Conservation (phyloP, 2,329 filamentous ascomycete species). For the Ceratocystis harringtonii region DNA sequence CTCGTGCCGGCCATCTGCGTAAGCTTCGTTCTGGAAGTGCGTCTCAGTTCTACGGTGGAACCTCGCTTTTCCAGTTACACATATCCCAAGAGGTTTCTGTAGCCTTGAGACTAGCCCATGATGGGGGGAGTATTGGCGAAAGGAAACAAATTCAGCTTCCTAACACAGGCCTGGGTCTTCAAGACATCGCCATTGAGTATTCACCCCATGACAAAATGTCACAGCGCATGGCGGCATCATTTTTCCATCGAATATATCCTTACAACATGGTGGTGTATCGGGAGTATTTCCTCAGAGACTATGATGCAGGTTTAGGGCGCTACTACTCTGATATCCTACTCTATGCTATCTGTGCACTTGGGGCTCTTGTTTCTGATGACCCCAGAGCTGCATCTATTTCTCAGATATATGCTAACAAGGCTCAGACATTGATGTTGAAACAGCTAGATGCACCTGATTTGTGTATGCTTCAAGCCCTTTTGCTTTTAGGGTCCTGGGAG, state of each 20-base stretch:
- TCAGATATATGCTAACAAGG: constrained; percentile 31
- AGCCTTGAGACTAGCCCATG: not conserved
- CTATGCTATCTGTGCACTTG: constrained; percentile 35
- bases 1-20: constrained; percentile 25
- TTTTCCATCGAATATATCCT: constrained; percentile 34
- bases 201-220: constrained; percentile 32
- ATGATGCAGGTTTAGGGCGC: constrained; percentile 30
- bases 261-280: constrained; percentile 37
- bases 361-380: constrained; percentile 32
- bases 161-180: constrained; percentile 12
- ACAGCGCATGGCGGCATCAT: constrained; percentile 32
- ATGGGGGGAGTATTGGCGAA: not conserved
- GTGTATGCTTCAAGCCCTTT: constrained; percentile 32
- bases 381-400: constrained; percentile 25
- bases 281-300: constrained; percentile 36
- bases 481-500: constrained; percentile 32
- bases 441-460: constrained; percentile 33
- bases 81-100: constrained; percentile 4
- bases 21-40: constrained; percentile 8
- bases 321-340: constrained; percentile 37
- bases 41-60: constrained; percentile 13
- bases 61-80: constrained; percentile 13
- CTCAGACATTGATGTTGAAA: constrained; percentile 31
- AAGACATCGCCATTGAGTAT: constrained; percentile 23
- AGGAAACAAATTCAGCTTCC: not conserved